A percentile compares a stretch with the other conserved stretches of the same genome.
Evolutionary conservation across 495 filamentous ascomycete species (phyloP).

Genomic region (Penicillium desertorum): DNA sequence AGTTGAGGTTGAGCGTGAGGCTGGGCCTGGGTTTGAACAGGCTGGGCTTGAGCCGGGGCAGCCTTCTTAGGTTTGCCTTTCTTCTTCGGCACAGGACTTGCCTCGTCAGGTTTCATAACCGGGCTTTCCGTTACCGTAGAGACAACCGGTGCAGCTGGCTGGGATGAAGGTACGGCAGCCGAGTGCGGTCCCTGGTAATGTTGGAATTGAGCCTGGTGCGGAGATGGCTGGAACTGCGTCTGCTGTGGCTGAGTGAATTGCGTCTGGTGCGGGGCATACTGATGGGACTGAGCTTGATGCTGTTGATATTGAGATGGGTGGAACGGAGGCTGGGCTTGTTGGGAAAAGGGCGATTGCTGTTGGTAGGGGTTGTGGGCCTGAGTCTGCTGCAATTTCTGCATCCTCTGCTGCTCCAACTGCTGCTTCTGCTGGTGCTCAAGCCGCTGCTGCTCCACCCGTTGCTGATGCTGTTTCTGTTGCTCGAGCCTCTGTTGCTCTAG

Average conservation of each 20-base stretch:
- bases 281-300: slow-evolving; percentile 17
- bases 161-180: slow-evolving; percentile 6
- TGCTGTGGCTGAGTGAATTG: slow-evolving; percentile 19
- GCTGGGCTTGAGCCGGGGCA: slow-evolving; percentile 13
- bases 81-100: slow-evolving; percentile 27
- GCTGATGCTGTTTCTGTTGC: slow-evolving; percentile 8
- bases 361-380: slow-evolving; percentile 26
- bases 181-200: slow-evolving; percentile 27
- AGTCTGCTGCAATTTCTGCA: slow-evolving; percentile 27
- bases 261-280: slow-evolving; percentile 10
- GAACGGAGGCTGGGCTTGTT: slow-evolving; percentile 21
- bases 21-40: slow-evolving; percentile 8
- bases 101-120: slow-evolving; percentile 14
- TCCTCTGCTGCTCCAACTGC: slow-evolving; percentile 24
- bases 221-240: slow-evolving; percentile 15
- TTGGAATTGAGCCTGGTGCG: slow-evolving; percentile 20
- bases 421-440: slow-evolving; percentile 25
- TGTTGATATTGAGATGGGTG: slow-evolving; percentile 30
- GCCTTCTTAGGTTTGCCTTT: slow-evolving; percentile 24
- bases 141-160: slow-evolving; percentile 6
- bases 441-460: slow-evolving; percentile 23
- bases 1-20: slow-evolving; percentile 1
- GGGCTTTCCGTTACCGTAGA: slow-evolving; percentile 7
- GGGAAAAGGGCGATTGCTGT: slow-evolving; percentile 18
- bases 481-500: slow-evolving; percentile 22